These are phyloP conservation scores for Lactarius quietus DNA, from an alignment of 768 basidiomycete genomes.

Conservation along the genomic window DNA sequence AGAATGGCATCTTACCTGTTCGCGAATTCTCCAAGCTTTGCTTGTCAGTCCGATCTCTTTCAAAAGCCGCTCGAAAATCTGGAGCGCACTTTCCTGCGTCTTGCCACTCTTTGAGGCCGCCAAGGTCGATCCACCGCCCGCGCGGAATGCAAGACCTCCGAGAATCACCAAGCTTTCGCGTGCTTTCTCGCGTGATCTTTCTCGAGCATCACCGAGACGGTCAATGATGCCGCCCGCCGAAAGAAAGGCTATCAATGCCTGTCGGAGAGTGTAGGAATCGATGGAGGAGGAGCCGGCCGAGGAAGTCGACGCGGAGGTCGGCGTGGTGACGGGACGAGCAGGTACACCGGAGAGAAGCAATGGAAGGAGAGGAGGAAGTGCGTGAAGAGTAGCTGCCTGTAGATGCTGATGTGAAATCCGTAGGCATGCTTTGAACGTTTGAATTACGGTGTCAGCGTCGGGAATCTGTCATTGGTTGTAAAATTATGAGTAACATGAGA, in stretches of 20 bases:
- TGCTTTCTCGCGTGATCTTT: conserved; percentile 67
- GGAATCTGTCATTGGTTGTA: conserved; percentile 46
- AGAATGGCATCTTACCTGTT: conserved; percentile 59
- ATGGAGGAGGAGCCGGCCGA: conserved; percentile 43
- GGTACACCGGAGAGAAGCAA: conserved; percentile 48
- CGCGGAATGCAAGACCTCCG: conserved; percentile 66
- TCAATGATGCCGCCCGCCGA: conserved; percentile 77
- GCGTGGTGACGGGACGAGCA: conserved; percentile 32
- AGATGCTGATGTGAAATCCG: conserved; percentile 81
- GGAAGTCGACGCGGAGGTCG: conserved; percentile 47
- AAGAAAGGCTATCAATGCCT: conserved; percentile 63
- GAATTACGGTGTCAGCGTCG: conserved; percentile 68
- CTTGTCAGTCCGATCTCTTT: conserved; percentile 70
- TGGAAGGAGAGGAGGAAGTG: conserved; percentile 62
- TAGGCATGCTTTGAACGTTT: conserved; percentile 67
- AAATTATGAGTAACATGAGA: not conserved
- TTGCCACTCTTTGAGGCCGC: conserved; percentile 53
- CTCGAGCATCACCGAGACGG: conserved; percentile 73
- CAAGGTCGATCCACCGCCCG: conserved; percentile 43
- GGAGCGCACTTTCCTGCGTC: conserved; percentile 62
- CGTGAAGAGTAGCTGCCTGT: conserved; percentile 69
- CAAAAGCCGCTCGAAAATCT: conserved; percentile 66
- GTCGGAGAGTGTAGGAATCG: conserved; percentile 60
- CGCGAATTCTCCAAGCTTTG: conserved; percentile 83
- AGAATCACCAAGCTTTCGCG: conserved; percentile 72